Base-by-base conservation (phyloP, 78 protist genomes). In the Bigelowiella natans region DNA sequence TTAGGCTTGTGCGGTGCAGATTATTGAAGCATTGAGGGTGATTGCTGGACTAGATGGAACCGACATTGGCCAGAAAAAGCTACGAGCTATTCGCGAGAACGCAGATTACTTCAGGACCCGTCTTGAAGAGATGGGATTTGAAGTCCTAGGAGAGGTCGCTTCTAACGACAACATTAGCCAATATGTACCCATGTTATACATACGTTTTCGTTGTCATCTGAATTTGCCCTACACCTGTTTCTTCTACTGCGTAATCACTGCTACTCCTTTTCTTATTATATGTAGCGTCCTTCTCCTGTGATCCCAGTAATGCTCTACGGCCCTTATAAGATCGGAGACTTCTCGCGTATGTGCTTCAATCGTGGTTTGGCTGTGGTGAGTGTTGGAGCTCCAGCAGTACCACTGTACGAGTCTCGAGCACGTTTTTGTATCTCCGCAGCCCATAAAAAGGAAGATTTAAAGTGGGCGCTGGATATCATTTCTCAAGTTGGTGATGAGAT, bases 321-420 rank as follows among this genome's bases (percentile, higher is more conserved):
- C 85, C 98, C 99, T 7, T 91, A 94, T 2, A 97, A 95, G 93
- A 91, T 97, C 2, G 88, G 94, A n/a, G 0, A 40, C 86, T 82
- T 82, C 40, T 91, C 92, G 3, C 88, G 87, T n/a, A 11, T 0
- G 30, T 30, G 63, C 82, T 38, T 88, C 30, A n/a, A n/a, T n/a
- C n/a, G n/a, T n/a, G n/a, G n/a, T n/a, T n/a, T n/a, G n/a, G n/a
- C n/a, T n/a, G 82, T 51, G 82, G 82, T 51, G 82, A n/a, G n/a
- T n/a, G 99, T 98, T 2, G 99, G 99, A 51, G 97, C 51, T 93
- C 99, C 99, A 3, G 99, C 99, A 2, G 96, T 99, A 0, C 97
- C 98, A 0, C 86, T 98, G 36, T 63, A 97, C 34, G 73, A 86
- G 11, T 91, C 96, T 0, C 94, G 99, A 31, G 96, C 93, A 11